Evolutionary conservation across 306 rosid species (phyloP), one percentile per base, ranked within the genome.

Genomic region (Pterocarpus macrocarpus): DNA sequence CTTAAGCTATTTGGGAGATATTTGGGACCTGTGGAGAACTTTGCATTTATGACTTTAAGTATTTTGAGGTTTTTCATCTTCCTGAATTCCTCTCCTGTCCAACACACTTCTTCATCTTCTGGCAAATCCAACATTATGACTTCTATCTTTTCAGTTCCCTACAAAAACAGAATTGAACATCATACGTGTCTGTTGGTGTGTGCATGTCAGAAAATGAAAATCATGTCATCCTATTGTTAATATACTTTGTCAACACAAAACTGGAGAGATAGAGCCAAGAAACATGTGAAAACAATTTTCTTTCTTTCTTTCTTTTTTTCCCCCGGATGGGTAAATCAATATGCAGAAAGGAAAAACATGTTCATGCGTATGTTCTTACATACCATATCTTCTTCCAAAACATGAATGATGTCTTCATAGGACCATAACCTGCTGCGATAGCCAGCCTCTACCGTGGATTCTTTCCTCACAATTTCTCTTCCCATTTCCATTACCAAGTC

Each of bases 11-110:
- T 67, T 2, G 81, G 77, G 3, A 82, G 76, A 36, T 49, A 9
- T 34, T 30, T 11, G 17, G 72, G 77, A 47, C 17, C 61, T 58
- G 8, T 1, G 0, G 12, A 49, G 61, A 49, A 47, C 3, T 4
- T 2, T 0, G 1, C 12, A 1, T 45, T 47, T 38, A 2, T 13
- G 12, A 58, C 2, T 5, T 33, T 15, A 5, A 75, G 73, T 13
- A 82, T 22, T 36, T 36, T 75, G 17, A 73, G 71, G 68, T 12
- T 69, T 10, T 45, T 49, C 78, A 69, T 68, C 76, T 71, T 76
- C 14, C 4, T 16, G 7, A 82, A 47, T 14, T 35, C 66, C 10
- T 61, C 16, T 5, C 41, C 59, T 5, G 64, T 41, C 81, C 77
- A 82, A 11, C 63, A 6, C 11, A 58, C 49, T 17, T 66, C 45